Evolutionary conservation across 176 grass and related monocot species (phyloP).

Genomic region (Themeda triandra): DNA sequence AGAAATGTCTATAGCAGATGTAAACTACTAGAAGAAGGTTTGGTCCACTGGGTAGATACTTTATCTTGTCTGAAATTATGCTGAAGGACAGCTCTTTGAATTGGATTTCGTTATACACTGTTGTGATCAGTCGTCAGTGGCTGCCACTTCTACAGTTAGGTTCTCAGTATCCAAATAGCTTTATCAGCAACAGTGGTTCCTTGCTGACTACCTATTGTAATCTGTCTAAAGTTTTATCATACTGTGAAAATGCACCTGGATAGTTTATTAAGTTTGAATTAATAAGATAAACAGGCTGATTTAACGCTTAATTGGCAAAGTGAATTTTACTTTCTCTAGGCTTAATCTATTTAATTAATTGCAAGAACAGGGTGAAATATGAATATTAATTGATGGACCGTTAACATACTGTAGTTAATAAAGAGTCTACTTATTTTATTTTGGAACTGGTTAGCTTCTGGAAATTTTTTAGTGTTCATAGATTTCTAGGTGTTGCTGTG

Average conservation of each 20-base stretch:
- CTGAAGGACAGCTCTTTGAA: neutral
- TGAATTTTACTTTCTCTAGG: neutral
- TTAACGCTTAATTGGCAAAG: neutral
- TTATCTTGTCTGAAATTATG: neutral
- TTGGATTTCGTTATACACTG: neutral
- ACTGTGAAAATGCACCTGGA: neutral
- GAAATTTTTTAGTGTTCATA: neutral
- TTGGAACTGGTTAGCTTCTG: neutral
- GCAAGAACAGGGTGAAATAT: neutral
- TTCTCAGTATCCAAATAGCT: neutral
- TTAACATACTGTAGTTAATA: neutral
- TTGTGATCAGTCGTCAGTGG: neutral
- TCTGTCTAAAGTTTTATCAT: neutral
- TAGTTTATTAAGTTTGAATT: neutral
- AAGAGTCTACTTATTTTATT: neutral
- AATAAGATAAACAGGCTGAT: neutral
- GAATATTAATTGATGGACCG: neutral
- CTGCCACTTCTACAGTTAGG: neutral
- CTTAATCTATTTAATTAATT: neutral
- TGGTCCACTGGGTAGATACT: neutral
- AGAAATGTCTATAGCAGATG: neutral
- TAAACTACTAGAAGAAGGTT: neutral
- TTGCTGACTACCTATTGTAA: neutral
- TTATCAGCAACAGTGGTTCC: neutral
- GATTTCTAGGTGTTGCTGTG: neutral